These are phyloP conservation scores for Coemansia sp. DNA, from an alignment of 192 early-diverging fungal genomes.

Conservation along the genomic window DNA sequence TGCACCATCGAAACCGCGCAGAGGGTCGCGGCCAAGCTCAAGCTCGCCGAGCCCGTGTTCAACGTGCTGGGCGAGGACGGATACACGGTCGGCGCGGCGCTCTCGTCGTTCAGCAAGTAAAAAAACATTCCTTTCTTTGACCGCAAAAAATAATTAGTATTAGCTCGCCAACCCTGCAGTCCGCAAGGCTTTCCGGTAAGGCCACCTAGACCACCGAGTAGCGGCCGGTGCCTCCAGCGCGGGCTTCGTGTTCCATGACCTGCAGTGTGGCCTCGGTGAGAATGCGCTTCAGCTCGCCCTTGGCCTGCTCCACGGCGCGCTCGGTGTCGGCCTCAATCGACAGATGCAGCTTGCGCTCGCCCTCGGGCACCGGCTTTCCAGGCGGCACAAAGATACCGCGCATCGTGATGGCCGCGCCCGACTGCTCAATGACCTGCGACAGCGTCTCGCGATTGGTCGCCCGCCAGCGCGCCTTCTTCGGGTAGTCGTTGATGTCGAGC, in stretches of 20 bases:
- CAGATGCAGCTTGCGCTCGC: constrained; percentile 90
- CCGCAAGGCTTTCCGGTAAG: too few relatives aligned
- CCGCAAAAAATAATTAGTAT: too few relatives aligned
- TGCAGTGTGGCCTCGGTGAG: constrained; percentile 80
- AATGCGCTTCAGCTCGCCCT: constrained; percentile 89
- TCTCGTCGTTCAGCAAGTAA: constrained; percentile 20
- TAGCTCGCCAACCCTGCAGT: too few relatives aligned
- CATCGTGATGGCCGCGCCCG: constrained; percentile 93
- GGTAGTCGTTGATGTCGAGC: constrained; percentile 97
- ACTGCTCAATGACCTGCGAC: constrained; percentile 84
- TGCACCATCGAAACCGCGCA: constrained; percentile 26
- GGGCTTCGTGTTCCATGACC: constrained; percentile 64
- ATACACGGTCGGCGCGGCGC: constrained; percentile 35
- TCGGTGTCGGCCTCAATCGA: constrained; percentile 94
- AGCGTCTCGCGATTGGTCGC: constrained; percentile 97
- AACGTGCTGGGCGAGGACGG: constrained; percentile 39
- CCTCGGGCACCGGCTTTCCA: constrained; percentile 71
- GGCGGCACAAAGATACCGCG: constrained; percentile 83
- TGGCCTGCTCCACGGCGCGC: constrained; percentile 83
- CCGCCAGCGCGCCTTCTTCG: constrained; percentile 89
- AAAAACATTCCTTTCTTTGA: too few relatives aligned
- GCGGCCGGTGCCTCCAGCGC: constrained; percentile 42
- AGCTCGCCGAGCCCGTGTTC: constrained; percentile 15
- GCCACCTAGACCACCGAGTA: constrained; percentile 43
- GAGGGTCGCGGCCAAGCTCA: neutral